Evolutionary conservation across 305 asterid species (phyloP), one percentile per base, ranked within the genome.

Genomic region (Fraxinus velutina): DNA sequence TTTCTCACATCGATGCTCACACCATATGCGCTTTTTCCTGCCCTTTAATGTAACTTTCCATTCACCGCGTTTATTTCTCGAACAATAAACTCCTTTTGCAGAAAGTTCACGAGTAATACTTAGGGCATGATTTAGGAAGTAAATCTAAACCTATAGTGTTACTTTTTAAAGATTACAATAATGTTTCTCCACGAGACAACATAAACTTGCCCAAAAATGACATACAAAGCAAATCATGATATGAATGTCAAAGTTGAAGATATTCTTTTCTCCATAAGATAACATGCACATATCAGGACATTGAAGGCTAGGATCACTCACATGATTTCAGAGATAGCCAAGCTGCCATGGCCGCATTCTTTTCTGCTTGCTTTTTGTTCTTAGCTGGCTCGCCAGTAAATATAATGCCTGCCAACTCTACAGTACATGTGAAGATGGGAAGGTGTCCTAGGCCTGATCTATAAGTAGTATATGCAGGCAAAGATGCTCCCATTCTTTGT

Each of bases 271-370:
- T 80, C 32, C 13, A 32, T 72, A 34, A 77, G 5, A 62, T 55
- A 37, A 76, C 42, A 33, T 34, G 83, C 55, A 44, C 34, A 21
- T 19, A 64, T 36, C 83, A 83, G 73, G 76, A 83, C 78, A 62
- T 33, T 68, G 80, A 30, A 32, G 73, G 74, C 39, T 73, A 62
- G 55, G 60, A 76, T 72, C 78, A 79, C 90, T 89, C 64, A 87
- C 92, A 86, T 76, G 84, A 39, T 86, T 89, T 89, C 71, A 89
- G 86, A 86, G 92, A 89, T 27, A 89, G 81, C 92, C 92, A 89
- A 80, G 92, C 92, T 34, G 90, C 82, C 92, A 89, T 89, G 42
- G 92, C 92, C 24, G 92, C 90, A 86, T 89, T 89, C 84, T 89
- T 89, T 82, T 89, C 92, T 72, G 92, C 90, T 86, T 89, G 92